Base-by-base conservation (phyloP, 2,329 filamentous ascomycete genomes). In the Fonsecaea monophora region DNA sequence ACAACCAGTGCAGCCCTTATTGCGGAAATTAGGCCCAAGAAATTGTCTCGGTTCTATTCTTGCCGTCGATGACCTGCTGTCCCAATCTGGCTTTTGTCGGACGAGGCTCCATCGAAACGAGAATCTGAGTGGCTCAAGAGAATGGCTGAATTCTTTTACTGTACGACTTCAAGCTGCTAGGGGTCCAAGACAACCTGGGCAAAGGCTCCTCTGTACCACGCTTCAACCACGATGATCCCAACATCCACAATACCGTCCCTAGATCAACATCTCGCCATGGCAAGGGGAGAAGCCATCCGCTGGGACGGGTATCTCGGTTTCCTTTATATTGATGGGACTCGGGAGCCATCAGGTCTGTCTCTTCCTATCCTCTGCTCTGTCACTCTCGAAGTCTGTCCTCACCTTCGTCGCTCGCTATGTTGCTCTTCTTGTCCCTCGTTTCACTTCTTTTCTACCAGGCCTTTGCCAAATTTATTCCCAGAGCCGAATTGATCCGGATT, bases 341-440 rank as follows among this genome's bases (percentile, higher is more conserved):
- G 32, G 13, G 34, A 53, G 56, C 55, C 35, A 38, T 37, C 50
- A 50, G n/a, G 21, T 53, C 57, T 37, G 7, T 53, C 45, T 30
- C 21, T 40, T 57, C 30, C 30, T 32, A 6, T 50, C 30, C 38
- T 59, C n/a, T 15, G 40, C 60, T 60, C 35, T 25, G 62, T 65
- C 62, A 40, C 60, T 50, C 8, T 30, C 30, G 12, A 10, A 12
- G 10, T 30, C 12, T 25, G 21, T 21, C 21, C 45, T 13, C 3
- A 25, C 18, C 45, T 13, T 48, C 25, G 45, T 50, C 45, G 21
- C 45, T 66, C 68, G 60, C 60, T 68, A 69, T 68, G 67, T 38
- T 70, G 45, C 37, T 67, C 54, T 67, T 70, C 32, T 50, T 68
- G 53, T 56, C 66, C 40, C 60, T 71, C 62, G 32, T 68, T 68